phyloP scores from a whole-genome alignment of 306 rosid genomes.

The Senna siamea region DNA sequence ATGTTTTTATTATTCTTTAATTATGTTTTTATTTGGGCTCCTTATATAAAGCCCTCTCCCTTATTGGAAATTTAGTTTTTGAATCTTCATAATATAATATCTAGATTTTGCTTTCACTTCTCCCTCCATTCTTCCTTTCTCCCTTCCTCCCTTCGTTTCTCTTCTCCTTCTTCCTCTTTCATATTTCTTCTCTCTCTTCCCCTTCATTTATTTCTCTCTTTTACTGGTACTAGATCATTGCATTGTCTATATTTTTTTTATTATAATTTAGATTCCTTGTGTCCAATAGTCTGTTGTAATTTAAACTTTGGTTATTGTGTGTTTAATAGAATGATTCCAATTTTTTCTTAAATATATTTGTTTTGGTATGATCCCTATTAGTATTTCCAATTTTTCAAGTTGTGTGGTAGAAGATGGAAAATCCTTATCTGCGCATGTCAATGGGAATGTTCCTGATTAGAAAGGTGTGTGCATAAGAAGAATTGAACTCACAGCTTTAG shows the following conservation, averaged over 20 bases:
- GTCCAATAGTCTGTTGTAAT: not conserved
- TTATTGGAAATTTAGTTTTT: too few species aligned
- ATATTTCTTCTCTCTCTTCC: too few species aligned
- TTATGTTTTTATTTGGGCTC: too few species aligned
- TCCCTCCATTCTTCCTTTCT: too few species aligned
- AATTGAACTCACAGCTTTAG: slow-evolving; percentile 82
- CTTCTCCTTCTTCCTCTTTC: too few species aligned
- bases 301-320: slow-evolving; percentile 17
- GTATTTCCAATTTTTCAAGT: slow-evolving; percentile 86
- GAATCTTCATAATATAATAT: too few species aligned
- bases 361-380: slow-evolving; percentile 27
- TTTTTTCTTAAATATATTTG: not conserved
- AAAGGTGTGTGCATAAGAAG: slow-evolving; percentile 89
- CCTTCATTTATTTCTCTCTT: too few species aligned
- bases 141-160: too few species aligned
- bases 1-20: too few species aligned
- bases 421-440: slow-evolving; percentile 74
- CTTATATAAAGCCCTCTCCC: too few species aligned
- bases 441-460: slow-evolving; percentile 75
- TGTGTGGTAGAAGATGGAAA: slow-evolving; percentile 95
- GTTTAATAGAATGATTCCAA: slow-evolving; percentile 1
- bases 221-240: too few species aligned
- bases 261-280: not conserved
- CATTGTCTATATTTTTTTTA: not conserved
- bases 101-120: too few species aligned